Evolutionary conservation across 768 basidiomycete genomes (phyloP), one percentile per base, ranked within the genome.

Genomic region (Filobasidium floriforme): DNA sequence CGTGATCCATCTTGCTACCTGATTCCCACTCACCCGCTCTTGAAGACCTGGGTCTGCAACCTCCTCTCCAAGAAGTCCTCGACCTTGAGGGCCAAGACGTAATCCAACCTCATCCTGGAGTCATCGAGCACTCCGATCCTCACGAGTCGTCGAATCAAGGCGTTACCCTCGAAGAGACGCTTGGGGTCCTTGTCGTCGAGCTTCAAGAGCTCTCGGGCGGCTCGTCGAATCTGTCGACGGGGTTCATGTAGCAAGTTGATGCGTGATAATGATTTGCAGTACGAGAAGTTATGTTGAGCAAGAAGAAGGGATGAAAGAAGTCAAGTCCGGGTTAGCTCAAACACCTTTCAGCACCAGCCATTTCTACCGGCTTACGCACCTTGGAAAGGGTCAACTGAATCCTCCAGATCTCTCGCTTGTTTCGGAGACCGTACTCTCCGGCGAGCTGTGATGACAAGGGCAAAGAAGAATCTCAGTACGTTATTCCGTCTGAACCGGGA

Each of bases 361-460:
- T 9, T 4, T 37, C 32, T 37, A 10, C 11, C 40, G 10, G 37
- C 15, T 5, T 18, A 63, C 77, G 68, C 65, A 78, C 77, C 73
- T 99, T 97, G 77, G 96, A 99, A 63, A 99, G 88, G 80, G 87
- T 87, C 77, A 99, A 88, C 80, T 91, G 87, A 81, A 99, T 98
- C 78, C 96, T 90, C 96, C 94, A 99, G 84, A 98, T 96, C 83
- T 99, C 96, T 80, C 94, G 89, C 85, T 99, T 99, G 89, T 97
- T 98, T 81, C 93, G 90, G 80, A 98, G 90, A 80, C 96, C 96
- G 84, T 93, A 98, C 83, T 99, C 96, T 82, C 96, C 94, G 62
- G 93, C 94, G 81, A 98, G 93, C 94, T 96, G 74, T 26, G 26
- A 26, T n/a, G 5, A 55, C 14, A 15, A 60, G 41, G 63, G 37